Percentiles rank a stretch among this genome's conserved stretches.
Evolutionary conservation across 2,329 filamentous ascomycete species (phyloP).

Genomic region (Arthrobotrys megalospora): DNA sequence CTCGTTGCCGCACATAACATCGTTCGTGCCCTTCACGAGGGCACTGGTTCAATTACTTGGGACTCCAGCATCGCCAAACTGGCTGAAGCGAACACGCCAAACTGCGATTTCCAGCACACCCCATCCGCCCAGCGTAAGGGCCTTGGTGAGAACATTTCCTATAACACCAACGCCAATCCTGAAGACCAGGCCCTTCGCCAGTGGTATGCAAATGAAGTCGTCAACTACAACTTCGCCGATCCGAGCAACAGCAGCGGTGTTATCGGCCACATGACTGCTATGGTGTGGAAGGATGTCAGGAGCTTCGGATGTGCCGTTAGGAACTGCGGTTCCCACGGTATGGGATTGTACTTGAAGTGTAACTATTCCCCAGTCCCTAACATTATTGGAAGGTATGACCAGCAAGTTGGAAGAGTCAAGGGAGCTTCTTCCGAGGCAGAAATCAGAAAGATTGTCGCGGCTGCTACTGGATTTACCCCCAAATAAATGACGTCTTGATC

Average conservation of each 20-base stretch:
- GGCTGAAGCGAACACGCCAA: slow-evolving; percentile 42
- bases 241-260: slow-evolving; percentile 29
- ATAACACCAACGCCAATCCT: slow-evolving; percentile 55
- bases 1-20: slow-evolving; percentile 53
- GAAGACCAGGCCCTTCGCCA: slow-evolving; percentile 54
- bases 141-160: slow-evolving; percentile 55
- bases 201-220: slow-evolving; percentile 59
- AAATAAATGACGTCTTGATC: slow-evolving; percentile 1
- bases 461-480: slow-evolving; percentile 52
- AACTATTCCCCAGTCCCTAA: slow-evolving; percentile 53
- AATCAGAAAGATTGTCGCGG: slow-evolving; percentile 33
- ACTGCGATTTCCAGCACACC: slow-evolving; percentile 49
- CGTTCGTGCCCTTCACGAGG: slow-evolving; percentile 47
- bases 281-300: slow-evolving; percentile 56
- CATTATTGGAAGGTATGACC: slow-evolving; percentile 44
- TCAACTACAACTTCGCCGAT: slow-evolving; percentile 53
- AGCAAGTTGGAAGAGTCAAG: slow-evolving; percentile 48
- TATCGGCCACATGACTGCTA: slow-evolving; percentile 58
- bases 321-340: slow-evolving; percentile 40
- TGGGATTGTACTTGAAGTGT: slow-evolving; percentile 57
- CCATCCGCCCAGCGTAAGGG: slow-evolving; percentile 37
- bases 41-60: slow-evolving; percentile 44
- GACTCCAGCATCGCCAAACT: slow-evolving; percentile 50
- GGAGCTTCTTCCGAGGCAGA: slow-evolving; percentile 34
- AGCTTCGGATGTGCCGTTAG: slow-evolving; percentile 52